phyloP scores from a whole-genome alignment of 805 yeast genomes.

The Wickerhamiella vanderwaltii region DNA sequence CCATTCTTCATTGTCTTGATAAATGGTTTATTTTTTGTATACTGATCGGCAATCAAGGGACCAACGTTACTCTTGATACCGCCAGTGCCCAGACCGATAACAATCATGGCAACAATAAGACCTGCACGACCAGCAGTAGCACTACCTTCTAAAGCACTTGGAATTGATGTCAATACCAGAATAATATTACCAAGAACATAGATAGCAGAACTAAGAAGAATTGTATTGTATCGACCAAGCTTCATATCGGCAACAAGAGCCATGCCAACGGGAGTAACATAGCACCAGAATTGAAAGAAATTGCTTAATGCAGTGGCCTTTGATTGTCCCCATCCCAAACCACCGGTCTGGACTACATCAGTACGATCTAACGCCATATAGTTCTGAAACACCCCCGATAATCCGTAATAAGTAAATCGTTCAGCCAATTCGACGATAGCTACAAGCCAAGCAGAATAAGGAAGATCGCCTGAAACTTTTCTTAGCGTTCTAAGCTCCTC shows the following conservation, averaged over 20 bases:
- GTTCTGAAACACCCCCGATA: constrained; percentile 64
- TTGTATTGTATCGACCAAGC: constrained; percentile 61
- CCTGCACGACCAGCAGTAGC: constrained; percentile 47
- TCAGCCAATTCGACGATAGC: constrained; percentile 69
- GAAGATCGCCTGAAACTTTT: constrained; percentile 41
- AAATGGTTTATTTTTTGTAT: constrained; percentile 46
- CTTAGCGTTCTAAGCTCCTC: constrained; percentile 42
- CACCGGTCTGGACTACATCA: constrained; percentile 32
- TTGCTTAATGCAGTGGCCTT: constrained; percentile 63
- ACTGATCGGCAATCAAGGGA: constrained; percentile 64
- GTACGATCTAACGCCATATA: constrained; percentile 45
- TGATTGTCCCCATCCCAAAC: constrained; percentile 45
- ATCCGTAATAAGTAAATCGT: constrained; percentile 70
- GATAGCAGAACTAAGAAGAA: constrained; percentile 44
- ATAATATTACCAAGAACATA: constrained; percentile 53
- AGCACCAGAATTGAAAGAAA: constrained; percentile 73
- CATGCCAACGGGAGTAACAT: constrained; percentile 65
- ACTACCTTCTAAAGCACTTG: constrained; percentile 35
- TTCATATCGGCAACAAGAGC: constrained; percentile 65
- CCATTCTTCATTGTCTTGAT: constrained; percentile 49
- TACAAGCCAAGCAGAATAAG: constrained; percentile 47
- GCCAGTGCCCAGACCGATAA: constrained; percentile 69
- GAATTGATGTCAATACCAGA: constrained; percentile 58
- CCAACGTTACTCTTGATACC: constrained; percentile 69
- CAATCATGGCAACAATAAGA: constrained; percentile 40